A percentile compares a stretch with the other conserved stretches of the same genome.
These are phyloP conservation scores for Handroanthus guayacan DNA, from an alignment of 257 asterid genomes.

Conservation along the genomic window DNA sequence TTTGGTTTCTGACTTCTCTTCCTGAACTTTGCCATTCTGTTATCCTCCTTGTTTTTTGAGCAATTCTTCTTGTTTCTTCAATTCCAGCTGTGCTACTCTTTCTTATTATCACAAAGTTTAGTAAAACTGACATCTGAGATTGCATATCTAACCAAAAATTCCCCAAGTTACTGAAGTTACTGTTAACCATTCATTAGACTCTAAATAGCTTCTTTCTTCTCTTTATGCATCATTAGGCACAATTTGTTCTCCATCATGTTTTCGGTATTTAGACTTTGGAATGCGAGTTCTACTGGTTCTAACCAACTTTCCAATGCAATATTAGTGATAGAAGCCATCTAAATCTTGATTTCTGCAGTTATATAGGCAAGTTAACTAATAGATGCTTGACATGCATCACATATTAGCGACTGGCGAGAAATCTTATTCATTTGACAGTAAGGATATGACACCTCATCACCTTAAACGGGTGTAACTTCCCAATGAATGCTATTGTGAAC, in stretches of 20 bases:
- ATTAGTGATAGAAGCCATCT: background rate
- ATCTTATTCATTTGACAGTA: background rate
- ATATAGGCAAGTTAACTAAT: background rate
- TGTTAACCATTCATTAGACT: background rate
- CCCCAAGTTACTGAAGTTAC: background rate
- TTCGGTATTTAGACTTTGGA: constrained; percentile 1
- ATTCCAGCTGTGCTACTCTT: background rate
- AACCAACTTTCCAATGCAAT: background rate
- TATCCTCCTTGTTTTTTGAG: background rate
- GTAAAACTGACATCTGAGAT: background rate
- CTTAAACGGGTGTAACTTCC: background rate
- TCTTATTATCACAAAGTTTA: background rate
- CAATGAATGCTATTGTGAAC: background rate
- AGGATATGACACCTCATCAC: no score
- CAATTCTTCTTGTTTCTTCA: background rate
- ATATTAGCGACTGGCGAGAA: background rate
- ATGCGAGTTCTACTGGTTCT: background rate
- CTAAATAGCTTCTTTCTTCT: constrained; percentile 2
- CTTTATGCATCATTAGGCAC: background rate
- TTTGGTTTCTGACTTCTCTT: background rate
- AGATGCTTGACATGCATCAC: background rate
- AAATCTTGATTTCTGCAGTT: background rate
- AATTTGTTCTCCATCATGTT: background rate
- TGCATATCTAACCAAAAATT: background rate
- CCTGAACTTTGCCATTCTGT: background rate